phyloP scores from a whole-genome alignment of 1,139 yeast species.

The Meyerozyma carpophila region DNA sequence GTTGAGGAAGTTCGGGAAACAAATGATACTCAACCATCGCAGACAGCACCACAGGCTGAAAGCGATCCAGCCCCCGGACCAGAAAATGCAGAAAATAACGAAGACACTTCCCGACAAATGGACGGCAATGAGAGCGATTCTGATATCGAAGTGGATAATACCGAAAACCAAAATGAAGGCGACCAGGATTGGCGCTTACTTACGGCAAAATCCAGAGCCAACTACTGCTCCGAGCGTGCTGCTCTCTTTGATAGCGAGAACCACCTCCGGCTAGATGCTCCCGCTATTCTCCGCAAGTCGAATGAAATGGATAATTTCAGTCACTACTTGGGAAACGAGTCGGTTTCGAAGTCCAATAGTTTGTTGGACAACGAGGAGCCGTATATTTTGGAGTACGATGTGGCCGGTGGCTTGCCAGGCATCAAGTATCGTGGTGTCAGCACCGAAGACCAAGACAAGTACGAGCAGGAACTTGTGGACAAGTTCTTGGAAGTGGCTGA shows the following conservation, averaged over 20 bases:
- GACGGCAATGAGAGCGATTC: constrained; percentile 7
- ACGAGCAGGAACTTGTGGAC: constrained; percentile 48
- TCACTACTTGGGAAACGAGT: constrained; percentile 40
- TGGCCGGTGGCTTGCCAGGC: constrained; percentile 75
- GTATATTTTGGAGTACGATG: constrained; percentile 78
- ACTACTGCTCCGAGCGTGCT: constrained; percentile 65
- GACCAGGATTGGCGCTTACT: constrained; percentile 72
- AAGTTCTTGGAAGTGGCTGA: constrained; percentile 25
- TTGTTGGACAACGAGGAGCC: constrained; percentile 59
- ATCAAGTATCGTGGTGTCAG: constrained; percentile 48
- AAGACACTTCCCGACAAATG: constrained; percentile 17
- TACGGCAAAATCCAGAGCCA: constrained; percentile 76
- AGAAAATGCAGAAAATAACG: constrained; percentile 16
- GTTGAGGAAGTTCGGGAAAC: neutral
- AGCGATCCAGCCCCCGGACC: constrained; percentile 6
- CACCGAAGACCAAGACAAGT: constrained; percentile 40
- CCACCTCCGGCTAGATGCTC: constrained; percentile 58
- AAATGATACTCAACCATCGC: neutral
- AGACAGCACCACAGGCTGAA: neutral
- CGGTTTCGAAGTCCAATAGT: constrained; percentile 37
- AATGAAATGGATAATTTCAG: constrained; percentile 54
- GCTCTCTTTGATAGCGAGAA: constrained; percentile 55
- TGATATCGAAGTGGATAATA: constrained; percentile 27
- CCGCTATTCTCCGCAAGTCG: constrained; percentile 60
- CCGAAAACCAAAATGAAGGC: constrained; percentile 19